Conservation (phyloP, 2,329 filamentous ascomycete species). For the Periconia macrospinosa region DNA sequence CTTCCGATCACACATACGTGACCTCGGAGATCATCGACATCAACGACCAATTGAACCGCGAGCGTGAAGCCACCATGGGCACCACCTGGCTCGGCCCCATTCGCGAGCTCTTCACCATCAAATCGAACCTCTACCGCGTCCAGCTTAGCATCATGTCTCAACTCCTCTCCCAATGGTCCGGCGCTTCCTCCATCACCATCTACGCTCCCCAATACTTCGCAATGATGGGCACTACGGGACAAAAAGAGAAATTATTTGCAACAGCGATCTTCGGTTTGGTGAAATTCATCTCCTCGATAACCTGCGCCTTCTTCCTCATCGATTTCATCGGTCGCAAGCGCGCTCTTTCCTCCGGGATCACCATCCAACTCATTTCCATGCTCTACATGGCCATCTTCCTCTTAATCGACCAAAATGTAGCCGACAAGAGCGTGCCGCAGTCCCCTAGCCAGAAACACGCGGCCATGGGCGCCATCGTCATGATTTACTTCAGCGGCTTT, state of each 20-base stretch:
- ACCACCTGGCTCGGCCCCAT: conserved; percentile 65
- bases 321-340: conserved; percentile 76
- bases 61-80: conserved; percentile 71
- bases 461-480: conserved; percentile 66
- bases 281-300: conserved; percentile 67
- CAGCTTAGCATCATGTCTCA: conserved; percentile 71
- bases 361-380: conserved; percentile 54
- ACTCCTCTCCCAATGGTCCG: conserved; percentile 73
- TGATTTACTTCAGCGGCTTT: conserved; percentile 60
- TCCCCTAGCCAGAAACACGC: conserved; percentile 55
- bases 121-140: conserved; percentile 72
- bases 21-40: conserved; percentile 65
- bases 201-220: conserved; percentile 75
- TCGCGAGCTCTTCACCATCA: conserved; percentile 68
- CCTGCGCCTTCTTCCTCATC: conserved; percentile 77
- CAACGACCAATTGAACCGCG: conserved; percentile 66
- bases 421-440: conserved; percentile 53
- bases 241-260: conserved; percentile 69
- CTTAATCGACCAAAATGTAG: conserved; percentile 61
- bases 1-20: conserved; percentile 62
- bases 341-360: conserved; percentile 52
- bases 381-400: conserved; percentile 59
- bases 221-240: conserved; percentile 69
- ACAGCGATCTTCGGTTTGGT: conserved; percentile 77
- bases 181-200: conserved; percentile 73